Evolutionary conservation across 2,329 filamentous ascomycete genomes (phyloP).

Genomic region (Sclerotinia borealis): DNA sequence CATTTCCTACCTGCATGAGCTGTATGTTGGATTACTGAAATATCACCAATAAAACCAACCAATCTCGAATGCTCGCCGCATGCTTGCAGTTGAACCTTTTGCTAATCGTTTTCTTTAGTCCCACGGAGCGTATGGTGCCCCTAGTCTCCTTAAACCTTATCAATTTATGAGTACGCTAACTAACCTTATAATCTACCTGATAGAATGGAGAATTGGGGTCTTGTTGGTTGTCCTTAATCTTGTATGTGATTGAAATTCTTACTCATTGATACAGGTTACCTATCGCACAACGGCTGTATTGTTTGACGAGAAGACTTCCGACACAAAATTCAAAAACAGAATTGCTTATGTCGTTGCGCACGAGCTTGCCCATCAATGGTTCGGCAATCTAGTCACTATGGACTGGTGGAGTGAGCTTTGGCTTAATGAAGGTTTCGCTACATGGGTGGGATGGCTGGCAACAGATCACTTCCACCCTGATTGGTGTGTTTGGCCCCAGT

Average conservation of each 20-base stretch:
- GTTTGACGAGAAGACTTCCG: constrained; percentile 90
- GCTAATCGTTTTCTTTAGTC: constrained; percentile 44
- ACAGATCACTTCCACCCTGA: constrained; percentile 87
- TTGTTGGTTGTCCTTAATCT: constrained; percentile 71
- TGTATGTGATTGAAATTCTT: background rate
- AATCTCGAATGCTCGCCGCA: background rate
- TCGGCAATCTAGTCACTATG: constrained; percentile 92
- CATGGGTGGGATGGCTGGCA: constrained; percentile 82
- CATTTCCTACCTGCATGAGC: background rate
- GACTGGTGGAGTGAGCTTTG: constrained; percentile 94
- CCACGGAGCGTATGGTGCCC: constrained; percentile 58
- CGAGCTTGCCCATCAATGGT: constrained; percentile 95
- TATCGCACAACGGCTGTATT: constrained; percentile 93
- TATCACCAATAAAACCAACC: background rate
- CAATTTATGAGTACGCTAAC: background rate
- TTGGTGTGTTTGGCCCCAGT: constrained; percentile 97
- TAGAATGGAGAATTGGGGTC: constrained; percentile 67
- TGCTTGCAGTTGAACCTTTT: background rate
- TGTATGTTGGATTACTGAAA: background rate
- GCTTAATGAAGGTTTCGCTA: constrained; percentile 95
- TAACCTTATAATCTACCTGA: background rate
- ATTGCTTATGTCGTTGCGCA: constrained; percentile 98
- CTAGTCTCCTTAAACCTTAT: background rate
- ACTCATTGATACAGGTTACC: constrained; percentile 52
- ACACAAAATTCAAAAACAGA: constrained; percentile 84